These are phyloP conservation scores for Chlamydomonas urium DNA, from an alignment of 139 green algal species.

Conservation along the genomic window DNA sequence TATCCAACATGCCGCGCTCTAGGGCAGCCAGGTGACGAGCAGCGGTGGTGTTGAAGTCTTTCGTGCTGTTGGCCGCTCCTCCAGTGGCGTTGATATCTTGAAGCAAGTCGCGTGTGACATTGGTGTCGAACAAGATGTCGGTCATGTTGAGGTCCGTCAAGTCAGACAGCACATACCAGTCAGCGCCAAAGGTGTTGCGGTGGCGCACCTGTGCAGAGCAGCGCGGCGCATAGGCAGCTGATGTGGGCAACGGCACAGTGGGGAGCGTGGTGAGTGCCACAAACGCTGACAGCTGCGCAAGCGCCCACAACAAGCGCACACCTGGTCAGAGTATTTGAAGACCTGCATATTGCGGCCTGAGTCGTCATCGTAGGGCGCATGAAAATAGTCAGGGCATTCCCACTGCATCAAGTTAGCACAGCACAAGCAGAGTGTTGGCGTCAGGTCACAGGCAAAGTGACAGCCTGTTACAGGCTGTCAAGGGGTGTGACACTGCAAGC, in stretches of 20 bases:
- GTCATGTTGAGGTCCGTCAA: conserved; percentile 26
- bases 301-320: not conserved
- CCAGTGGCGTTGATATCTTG: too few relatives aligned
- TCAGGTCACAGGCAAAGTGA: too few relatives aligned
- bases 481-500: too few relatives aligned
- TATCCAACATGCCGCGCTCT: too few relatives aligned
- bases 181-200: conserved; percentile 24
- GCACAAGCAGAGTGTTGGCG: too few relatives aligned
- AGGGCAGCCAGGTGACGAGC: too few relatives aligned
- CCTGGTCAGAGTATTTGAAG: conserved; percentile 40
- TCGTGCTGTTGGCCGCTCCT: too few relatives aligned
- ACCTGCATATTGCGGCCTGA: too few relatives aligned
- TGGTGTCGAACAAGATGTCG: too few relatives aligned
- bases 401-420: conserved; percentile 39
- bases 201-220: conserved; percentile 30
- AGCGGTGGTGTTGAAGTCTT: too few relatives aligned
- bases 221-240: not conserved
- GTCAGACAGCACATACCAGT: conserved; percentile 39
- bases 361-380: not conserved
- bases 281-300: not conserved
- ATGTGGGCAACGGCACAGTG: not conserved
- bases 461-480: too few relatives aligned
- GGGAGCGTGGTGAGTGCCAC: not conserved
- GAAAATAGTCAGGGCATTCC: conserved; percentile 42
- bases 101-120: too few relatives aligned